These are phyloP conservation scores for Microbotryomycetes sp. DNA, from an alignment of 1,284 basidiomycete genomes.

Conservation along the genomic window DNA sequence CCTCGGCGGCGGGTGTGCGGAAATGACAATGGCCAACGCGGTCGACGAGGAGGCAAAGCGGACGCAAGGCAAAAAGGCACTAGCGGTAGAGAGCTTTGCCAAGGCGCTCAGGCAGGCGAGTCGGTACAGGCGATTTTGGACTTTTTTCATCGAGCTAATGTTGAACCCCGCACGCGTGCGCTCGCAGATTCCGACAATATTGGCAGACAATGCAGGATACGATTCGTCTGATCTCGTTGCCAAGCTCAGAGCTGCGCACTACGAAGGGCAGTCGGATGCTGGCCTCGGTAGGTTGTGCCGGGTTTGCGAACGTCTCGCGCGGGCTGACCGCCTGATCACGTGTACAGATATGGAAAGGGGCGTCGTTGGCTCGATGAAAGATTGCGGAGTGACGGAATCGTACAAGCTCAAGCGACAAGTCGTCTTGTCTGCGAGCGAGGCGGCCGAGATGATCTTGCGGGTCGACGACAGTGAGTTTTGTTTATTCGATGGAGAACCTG, in stretches of 20 bases:
- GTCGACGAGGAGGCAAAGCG: constrained; percentile 81
- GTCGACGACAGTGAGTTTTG: constrained; percentile 45
- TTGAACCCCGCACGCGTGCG: no score
- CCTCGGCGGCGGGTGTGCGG: constrained; percentile 92
- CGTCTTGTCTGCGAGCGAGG: constrained; percentile 87
- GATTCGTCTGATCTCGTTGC: constrained; percentile 95
- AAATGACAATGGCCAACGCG: constrained; percentile 94
- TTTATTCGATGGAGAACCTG: neutral
- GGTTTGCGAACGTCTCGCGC: neutral
- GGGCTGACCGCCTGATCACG: no score
- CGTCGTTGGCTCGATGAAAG: constrained; percentile 75
- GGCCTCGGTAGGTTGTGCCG: constrained; percentile 61
- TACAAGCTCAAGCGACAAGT: constrained; percentile 98
- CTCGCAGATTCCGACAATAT: constrained; percentile 82
- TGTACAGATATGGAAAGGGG: constrained; percentile 79
- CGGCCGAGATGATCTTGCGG: constrained; percentile 97
- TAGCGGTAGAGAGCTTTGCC: constrained; percentile 87
- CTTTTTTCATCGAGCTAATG: no score
- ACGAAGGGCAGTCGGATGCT: constrained; percentile 73
- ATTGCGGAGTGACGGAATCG: constrained; percentile 85
- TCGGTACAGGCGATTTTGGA: neutral
- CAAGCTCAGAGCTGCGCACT: constrained; percentile 84
- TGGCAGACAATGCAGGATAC: constrained; percentile 96
- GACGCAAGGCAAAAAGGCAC: constrained; percentile 88
- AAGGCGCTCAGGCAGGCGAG: constrained; percentile 69